Base-by-base conservation (phyloP, 2,329 filamentous ascomycete species). In the Juglanconis oblonga region DNA sequence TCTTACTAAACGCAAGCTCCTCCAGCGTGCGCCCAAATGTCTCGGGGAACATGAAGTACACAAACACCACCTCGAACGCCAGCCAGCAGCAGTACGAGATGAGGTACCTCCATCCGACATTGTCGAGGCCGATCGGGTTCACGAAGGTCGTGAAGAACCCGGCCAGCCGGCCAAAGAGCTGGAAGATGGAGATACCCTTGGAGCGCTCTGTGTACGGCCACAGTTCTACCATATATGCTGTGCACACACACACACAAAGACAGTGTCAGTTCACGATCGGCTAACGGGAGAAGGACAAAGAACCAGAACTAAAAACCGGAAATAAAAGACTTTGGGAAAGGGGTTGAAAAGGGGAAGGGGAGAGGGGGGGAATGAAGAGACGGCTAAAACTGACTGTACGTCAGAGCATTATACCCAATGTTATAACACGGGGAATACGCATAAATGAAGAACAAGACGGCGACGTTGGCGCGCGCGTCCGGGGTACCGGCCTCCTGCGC, bases 391-490 rank as follows among this genome's bases (percentile, higher is more conserved):
- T 72, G 69, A 81, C 79, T 87, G 70, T 87, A 87, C 1, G 84
- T 86, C 57, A 89, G 74, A 13, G 86, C 83, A 67, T 88, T 88
- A 70, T 87, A 86, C n/a, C 84, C 85, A 53, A 88, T 77, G 65
- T 87, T 87, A 69, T 88, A 88, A 62, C 74, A 77, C 3, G 84
- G 82, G 9, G 78, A 79, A 69, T 86, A 88, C 4, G 77, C 74
- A 63, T 86, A 87, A 65, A 84, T 85, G 71, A 85, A 87, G 70
- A 87, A 80, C 36, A 88, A 72, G 40, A 71, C 73, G 1, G 77
- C 71, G 31, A 74, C 71, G 36, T 70, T 73, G 8, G 76, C 73
- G 13, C 64, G 68, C 62, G 64, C 59, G 62, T 74, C 74, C 10
- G 64, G 57, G 31, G 65, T 67, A 9, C 66, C 64, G 8, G 63